phyloP scores from a whole-genome alignment of 1,139 yeast species.

The Suhomyces guaymorum region DNA sequence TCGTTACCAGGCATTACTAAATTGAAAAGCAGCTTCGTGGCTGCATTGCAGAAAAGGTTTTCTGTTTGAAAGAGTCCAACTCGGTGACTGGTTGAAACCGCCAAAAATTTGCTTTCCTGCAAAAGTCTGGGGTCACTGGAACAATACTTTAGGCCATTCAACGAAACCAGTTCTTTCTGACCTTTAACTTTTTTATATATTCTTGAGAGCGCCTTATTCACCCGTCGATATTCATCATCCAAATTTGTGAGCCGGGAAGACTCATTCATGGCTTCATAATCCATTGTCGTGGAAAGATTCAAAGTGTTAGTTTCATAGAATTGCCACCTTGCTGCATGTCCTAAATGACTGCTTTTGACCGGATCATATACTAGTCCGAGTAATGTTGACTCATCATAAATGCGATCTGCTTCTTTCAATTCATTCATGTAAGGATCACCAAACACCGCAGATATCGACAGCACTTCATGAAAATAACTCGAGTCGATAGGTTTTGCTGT shows the following conservation, averaged over 20 bases:
- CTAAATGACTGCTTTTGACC: conserved; percentile 42
- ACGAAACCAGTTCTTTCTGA: conserved; percentile 8
- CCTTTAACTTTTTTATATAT: background rate
- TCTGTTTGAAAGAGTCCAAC: conserved; percentile 52
- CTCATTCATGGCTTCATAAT: conserved; percentile 11
- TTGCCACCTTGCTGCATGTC: conserved; percentile 48
- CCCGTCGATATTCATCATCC: conserved; percentile 42
- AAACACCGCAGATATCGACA: conserved; percentile 47
- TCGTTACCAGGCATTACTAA: conserved; percentile 34
- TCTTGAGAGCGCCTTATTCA: conserved; percentile 26
- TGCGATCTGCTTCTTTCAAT: conserved; percentile 23
- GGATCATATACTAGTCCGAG: conserved; percentile 40
- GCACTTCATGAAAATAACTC: conserved; percentile 50
- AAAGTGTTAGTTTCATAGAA: conserved; percentile 35
- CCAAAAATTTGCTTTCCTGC: conserved; percentile 24
- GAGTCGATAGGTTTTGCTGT: conserved; percentile 45
- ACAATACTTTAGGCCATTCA: conserved; percentile 17
- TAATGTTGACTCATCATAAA: conserved; percentile 38
- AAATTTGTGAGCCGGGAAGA: conserved; percentile 26
- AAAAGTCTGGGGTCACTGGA: conserved; percentile 4
- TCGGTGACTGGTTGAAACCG: conserved; percentile 46
- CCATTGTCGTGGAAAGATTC: too few relatives aligned
- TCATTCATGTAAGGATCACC: conserved; percentile 46
- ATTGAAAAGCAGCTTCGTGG: conserved; percentile 49
- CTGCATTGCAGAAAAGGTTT: conserved; percentile 52